phyloP scores from a whole-genome alignment of 768 basidiomycete genomes.

The Auricularia auricula-judae region DNA sequence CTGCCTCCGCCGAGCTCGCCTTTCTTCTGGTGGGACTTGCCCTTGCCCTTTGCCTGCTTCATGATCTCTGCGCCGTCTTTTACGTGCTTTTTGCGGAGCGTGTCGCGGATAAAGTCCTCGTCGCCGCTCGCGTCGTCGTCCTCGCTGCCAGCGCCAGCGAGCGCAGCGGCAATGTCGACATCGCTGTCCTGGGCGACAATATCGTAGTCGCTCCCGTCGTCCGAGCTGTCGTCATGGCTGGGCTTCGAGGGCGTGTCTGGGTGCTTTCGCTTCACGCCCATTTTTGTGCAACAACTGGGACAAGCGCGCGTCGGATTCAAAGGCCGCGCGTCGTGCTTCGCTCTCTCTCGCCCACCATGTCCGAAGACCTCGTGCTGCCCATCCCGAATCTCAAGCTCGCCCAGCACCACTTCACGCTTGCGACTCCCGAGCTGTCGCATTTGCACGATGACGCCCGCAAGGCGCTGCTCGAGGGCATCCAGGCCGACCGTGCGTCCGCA shows the following conservation, averaged over 20 bases:
- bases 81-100: slow-evolving; percentile 60
- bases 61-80: slow-evolving; percentile 67
- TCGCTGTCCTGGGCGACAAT: slow-evolving; percentile 5
- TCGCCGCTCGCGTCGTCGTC: slow-evolving; percentile 46
- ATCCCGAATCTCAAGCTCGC: slow-evolving; percentile 79
- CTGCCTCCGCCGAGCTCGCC: slow-evolving; percentile 84
- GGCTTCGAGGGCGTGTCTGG: neutral
- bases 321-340: slow-evolving; percentile 7
- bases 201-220: slow-evolving; percentile 5
- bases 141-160: slow-evolving; percentile 8
- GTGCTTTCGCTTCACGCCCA: neutral
- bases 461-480: slow-evolving; percentile 60
- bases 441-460: slow-evolving; percentile 58
- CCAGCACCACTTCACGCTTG: slow-evolving; percentile 68
- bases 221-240: neutral
- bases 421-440: slow-evolving; percentile 44
- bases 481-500: slow-evolving; percentile 57
- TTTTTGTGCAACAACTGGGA: neutral
- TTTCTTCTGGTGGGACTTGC: slow-evolving; percentile 54
- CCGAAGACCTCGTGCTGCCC: slow-evolving; percentile 74
- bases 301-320: neutral
- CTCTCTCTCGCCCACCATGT: slow-evolving; percentile 34
- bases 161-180: neutral
- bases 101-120: slow-evolving; percentile 50
- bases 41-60: slow-evolving; percentile 67